Evolutionary conservation across 148 eudicot species (phyloP), one percentile per base, ranked within the genome.

Genomic region (Diospyros kaki): DNA sequence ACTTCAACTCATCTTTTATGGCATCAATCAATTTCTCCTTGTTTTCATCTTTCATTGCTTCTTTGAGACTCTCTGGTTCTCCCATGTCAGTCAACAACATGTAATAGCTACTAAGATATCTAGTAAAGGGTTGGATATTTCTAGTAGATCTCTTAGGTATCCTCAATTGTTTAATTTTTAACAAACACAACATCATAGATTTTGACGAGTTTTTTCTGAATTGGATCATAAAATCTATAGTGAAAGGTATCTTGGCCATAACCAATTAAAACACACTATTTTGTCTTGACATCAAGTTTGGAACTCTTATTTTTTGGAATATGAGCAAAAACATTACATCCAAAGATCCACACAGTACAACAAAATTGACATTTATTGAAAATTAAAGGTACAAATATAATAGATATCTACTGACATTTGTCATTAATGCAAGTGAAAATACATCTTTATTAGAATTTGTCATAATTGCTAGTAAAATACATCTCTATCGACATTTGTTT

Each of bases 251-350:
- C 56, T 6, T 6, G 4, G 2, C 56, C 56, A 53, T 53, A 53
- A 9, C 56, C 9, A 53, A 53, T 12, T 6, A 53, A 53, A 9
- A 53, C 56, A 53, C 56, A 53, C 4, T 53, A 6, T 12, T 2
- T 53, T 6, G 56, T 53, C 11, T 53, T 53, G 55, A 6, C 56
- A 53, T 53, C 56, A 9, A 53, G 10, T 53, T 53, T 53, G 7
- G 56, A 53, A 0, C 56, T 75, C 18, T 75, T 72, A 75, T 75
- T 76, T 60, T 71, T 61, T 10, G 76, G 72, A 66, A 75, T 43
- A 53, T 53, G 11, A 9, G 10, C 56, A 2, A 6, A 53, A 53
- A 12, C 11, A 9, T 6, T 53, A 53, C 9, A 53, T 53, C 56
- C 56, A 66, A 75, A 72, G 15, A 68, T 69, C 45, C 10, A 28